phyloP scores from a whole-genome alignment of 1,284 basidiomycete genomes.

The Malassezia furfur region DNA sequence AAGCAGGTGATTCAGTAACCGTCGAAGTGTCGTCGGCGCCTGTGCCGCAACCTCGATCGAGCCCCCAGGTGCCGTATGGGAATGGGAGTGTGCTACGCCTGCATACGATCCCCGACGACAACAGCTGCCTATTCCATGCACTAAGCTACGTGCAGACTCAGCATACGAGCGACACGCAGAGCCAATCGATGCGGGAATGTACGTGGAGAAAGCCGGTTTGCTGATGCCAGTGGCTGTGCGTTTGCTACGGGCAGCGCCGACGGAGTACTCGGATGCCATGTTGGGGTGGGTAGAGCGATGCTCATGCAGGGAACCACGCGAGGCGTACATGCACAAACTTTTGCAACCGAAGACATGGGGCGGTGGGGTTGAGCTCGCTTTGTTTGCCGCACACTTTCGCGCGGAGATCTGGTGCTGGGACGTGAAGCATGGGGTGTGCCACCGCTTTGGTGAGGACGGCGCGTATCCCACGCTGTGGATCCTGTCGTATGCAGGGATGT shows the following conservation, averaged over 20 bases:
- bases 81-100: constrained; percentile 15
- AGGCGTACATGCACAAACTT: constrained; percentile 2
- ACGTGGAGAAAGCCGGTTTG: neutral
- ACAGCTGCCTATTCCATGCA: constrained; percentile 32
- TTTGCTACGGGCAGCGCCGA: neutral
- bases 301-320: neutral
- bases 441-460: neutral
- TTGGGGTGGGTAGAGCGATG: constrained; percentile 18
- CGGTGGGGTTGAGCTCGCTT: neutral
- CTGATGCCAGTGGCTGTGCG: neutral
- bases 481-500: constrained; percentile 6
- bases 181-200: neutral
- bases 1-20: neutral
- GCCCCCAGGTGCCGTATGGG: neutral
- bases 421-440: constrained; percentile 1
- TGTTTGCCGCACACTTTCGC: neutral
- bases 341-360: constrained; percentile 3
- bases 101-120: constrained; percentile 33
- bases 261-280: constrained; percentile 23
- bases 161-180: neutral
- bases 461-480: neutral
- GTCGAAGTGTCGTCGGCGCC: neutral
- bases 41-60: neutral
- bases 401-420: constrained; percentile 10
- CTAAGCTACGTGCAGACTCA: neutral